Evolutionary conservation across 768 basidiomycete species (phyloP).

Genomic region (Gyrodon lividus): DNA sequence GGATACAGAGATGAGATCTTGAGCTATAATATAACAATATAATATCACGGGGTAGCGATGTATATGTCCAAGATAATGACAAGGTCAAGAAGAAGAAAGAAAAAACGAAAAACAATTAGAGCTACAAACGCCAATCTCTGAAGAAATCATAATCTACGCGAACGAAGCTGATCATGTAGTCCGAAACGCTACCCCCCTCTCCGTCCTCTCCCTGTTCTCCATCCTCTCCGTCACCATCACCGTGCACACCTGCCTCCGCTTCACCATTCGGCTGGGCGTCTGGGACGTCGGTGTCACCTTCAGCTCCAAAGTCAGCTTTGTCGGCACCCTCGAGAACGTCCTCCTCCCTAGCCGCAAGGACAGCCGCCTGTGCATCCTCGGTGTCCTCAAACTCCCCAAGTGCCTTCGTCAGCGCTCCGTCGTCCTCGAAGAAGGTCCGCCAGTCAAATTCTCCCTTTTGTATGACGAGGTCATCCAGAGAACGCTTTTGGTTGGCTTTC

Average conservation of each 20-base stretch:
- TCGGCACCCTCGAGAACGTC: slow-evolving; percentile 73
- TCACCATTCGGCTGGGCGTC: slow-evolving; percentile 22
- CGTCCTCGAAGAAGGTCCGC: slow-evolving; percentile 76
- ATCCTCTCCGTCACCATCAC: slow-evolving; percentile 36
- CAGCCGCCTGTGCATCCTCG: slow-evolving; percentile 83
- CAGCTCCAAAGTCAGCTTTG: slow-evolving; percentile 73
- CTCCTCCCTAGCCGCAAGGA: slow-evolving; percentile 72
- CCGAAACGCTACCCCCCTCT: slow-evolving; percentile 73
- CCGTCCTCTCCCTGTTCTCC: slow-evolving; percentile 46
- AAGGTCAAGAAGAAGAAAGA: not conserved
- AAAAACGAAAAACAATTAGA: not conserved
- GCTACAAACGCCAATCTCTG: slow-evolving; percentile 63
- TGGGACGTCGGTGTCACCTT: slow-evolving; percentile 27
- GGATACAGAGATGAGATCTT: not conserved
- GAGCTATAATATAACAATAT: slow-evolving; percentile 18
- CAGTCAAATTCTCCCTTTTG: slow-evolving; percentile 95
- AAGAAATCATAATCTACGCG: slow-evolving; percentile 67
- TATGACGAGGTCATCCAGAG: slow-evolving; percentile 87
- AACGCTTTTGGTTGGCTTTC: slow-evolving; percentile 97
- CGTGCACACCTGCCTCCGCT: slow-evolving; percentile 27
- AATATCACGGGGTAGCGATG: slow-evolving; percentile 5
- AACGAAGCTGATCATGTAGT: slow-evolving; percentile 80
- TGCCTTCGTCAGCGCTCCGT: slow-evolving; percentile 62
- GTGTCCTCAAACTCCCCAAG: slow-evolving; percentile 85
- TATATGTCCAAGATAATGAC: slow-evolving; percentile 1